phyloP scores from a whole-genome alignment of 176 grass and related monocot species.

The Carex myosuroides region DNA sequence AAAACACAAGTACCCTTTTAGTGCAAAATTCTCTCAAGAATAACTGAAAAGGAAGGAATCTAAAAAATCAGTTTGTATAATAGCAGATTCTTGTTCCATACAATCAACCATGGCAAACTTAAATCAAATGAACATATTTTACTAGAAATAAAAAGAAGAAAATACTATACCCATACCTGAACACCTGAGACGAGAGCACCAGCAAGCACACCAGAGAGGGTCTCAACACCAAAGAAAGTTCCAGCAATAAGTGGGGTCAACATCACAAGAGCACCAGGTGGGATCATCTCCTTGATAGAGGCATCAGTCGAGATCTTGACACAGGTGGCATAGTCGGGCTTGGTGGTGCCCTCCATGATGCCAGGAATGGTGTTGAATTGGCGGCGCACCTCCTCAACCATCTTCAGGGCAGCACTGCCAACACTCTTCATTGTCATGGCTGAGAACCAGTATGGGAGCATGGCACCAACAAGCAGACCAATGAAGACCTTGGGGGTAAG shows the following conservation, averaged over 20 bases:
- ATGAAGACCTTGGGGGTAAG: conserved; percentile 87
- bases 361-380: conserved; percentile 86
- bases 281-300: conserved; percentile 93
- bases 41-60: background rate
- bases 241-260: conserved; percentile 81
- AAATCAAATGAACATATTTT: background rate
- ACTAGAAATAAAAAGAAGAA: background rate
- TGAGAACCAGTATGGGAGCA: too few species aligned
- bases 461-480: conserved; percentile 36
- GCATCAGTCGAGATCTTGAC: conserved; percentile 96
- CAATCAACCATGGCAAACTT: background rate
- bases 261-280: conserved; percentile 81
- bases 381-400: conserved; percentile 46
- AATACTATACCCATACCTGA: conserved; percentile 32
- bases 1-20: conserved; percentile 13
- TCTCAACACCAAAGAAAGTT: conserved; percentile 76
- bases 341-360: conserved; percentile 65
- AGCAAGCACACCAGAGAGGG: conserved; percentile 78
- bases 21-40: background rate
- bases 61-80: background rate
- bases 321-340: conserved; percentile 84
- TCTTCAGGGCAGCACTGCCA: too few species aligned
- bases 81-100: background rate
- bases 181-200: conserved; percentile 88
- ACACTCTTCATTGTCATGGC: too few species aligned